Evolutionary conservation across 2,329 filamentous ascomycete genomes (phyloP).

Genomic region (Penicillium capsulatum): DNA sequence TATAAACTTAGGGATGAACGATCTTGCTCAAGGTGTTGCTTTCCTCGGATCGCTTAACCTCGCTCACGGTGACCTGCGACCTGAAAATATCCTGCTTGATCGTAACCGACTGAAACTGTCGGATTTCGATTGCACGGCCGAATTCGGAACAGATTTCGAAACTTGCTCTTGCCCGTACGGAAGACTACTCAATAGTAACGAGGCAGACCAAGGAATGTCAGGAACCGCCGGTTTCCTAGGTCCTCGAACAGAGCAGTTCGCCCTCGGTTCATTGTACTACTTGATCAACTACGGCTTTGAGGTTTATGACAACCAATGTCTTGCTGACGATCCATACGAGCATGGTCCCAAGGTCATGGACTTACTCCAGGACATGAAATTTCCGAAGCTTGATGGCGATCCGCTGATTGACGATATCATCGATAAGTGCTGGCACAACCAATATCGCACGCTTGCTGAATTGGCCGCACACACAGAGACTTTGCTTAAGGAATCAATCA

Average conservation of each 20-base stretch:
- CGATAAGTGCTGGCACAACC: conserved; percentile 21
- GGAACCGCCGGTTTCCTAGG: conserved; percentile 25
- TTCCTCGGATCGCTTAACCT: conserved; percentile 33
- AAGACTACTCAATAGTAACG: conserved; percentile 24
- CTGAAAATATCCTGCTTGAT: conserved; percentile 32
- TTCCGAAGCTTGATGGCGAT: conserved; percentile 25
- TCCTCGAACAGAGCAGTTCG: conserved; percentile 32
- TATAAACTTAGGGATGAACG: conserved; percentile 25
- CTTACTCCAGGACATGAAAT: conserved; percentile 25
- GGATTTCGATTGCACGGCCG: conserved; percentile 29
- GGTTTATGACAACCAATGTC: conserved; percentile 27
- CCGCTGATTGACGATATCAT: conserved; percentile 26
- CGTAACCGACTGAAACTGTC: conserved; percentile 27
- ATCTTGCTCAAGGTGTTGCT: conserved; percentile 30
- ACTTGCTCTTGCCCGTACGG: conserved; percentile 27
- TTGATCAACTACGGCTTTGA: conserved; percentile 32
- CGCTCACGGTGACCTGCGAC: conserved; percentile 31
- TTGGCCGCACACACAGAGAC: conserved; percentile 19
- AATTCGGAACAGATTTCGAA: conserved; percentile 27
- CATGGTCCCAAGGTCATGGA: conserved; percentile 23
- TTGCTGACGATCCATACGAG: conserved; percentile 24
- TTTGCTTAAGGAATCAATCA: conserved; percentile 1
- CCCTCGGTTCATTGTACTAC: conserved; percentile 33
- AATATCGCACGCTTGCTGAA: conserved; percentile 17
- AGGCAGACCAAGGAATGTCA: conserved; percentile 18